Conservation (phyloP, 139 green algal genomes). For the Penium margaritaceum region DNA sequence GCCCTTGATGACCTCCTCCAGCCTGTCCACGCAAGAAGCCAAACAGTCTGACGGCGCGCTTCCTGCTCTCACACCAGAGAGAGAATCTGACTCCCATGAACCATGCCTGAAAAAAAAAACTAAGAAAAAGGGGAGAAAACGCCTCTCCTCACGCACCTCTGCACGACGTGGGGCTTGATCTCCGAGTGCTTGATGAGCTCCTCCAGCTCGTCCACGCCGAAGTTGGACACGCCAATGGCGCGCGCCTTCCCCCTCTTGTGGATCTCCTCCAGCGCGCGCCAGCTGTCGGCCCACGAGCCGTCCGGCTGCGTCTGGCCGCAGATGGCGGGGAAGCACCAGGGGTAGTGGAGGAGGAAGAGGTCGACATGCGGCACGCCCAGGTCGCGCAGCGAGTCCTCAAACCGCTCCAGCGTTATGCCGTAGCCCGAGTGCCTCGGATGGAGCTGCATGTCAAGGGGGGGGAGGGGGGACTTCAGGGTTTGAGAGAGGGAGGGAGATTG, state of each 20-base stretch:
- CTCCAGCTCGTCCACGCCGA: conserved; percentile 57
- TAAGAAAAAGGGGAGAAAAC: too few species aligned
- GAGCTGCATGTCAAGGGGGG: conserved; percentile 33
- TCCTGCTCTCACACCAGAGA: too few species aligned
- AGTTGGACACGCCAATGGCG: conserved; percentile 72
- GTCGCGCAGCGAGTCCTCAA: conserved; percentile 48
- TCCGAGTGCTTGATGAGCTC: conserved; percentile 55
- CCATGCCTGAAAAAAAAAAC: too few species aligned
- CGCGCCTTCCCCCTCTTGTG: conserved; percentile 44
- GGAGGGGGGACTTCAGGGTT: neutral
- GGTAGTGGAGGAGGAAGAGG: conserved; percentile 79
- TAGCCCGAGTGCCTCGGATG: conserved; percentile 67
- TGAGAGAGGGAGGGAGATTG: neutral
- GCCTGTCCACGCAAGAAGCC: too few species aligned
- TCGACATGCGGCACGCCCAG: conserved; percentile 65
- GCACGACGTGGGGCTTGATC: conserved; percentile 62
- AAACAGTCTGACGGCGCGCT: too few species aligned
- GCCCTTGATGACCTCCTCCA: too few species aligned
- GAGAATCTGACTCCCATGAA: too few species aligned
- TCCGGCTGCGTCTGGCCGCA: conserved; percentile 43
- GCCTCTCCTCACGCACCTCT: too few species aligned
- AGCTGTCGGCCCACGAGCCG: conserved; percentile 53
- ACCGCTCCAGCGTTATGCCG: conserved; percentile 41
- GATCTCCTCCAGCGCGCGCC: conserved; percentile 46
- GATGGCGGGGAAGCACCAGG: conserved; percentile 59